Base-by-base conservation (phyloP, 1,139 yeast genomes). In the Debaryomycetaceae sp. region DNA sequence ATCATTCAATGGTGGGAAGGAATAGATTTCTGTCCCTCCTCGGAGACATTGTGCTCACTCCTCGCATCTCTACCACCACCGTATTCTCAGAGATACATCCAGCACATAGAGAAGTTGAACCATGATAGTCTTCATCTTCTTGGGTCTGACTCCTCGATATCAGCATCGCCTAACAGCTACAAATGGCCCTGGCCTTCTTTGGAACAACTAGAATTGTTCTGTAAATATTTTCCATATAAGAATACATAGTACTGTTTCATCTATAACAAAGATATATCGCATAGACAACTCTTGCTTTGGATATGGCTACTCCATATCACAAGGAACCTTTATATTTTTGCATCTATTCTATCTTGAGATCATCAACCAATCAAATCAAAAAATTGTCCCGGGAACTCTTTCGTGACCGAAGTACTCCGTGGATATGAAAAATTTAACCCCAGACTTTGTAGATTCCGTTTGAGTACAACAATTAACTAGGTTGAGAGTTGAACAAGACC, bases 1-100 rank as follows among this genome's bases (percentile, higher is more conserved):
- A 64, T 85, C 6, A 62, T 84, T 35, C 69, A 72, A 34, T 76
- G 83, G 79, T 79, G 90, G 83, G 81, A 79, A 39, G 60, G 66
- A n/a, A 56, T 83, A 17, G 61, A 69, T 13, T 78, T 75, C 49
- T 59, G 53, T 1, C 85, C 91, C 0, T 59, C 64, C 23, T 53
- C 56, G n/a, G 51, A 52, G 8, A 65, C 80, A 1, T 62, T 81
- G 33, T 50, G 67, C 33, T 48, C 63, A 42, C 54, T 76, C 8
- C 57, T 78, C 23, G 58, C 65, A 5, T 59, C 79, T 5, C 54
- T 75, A 14, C 83, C 69, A n/a, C 50, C 34, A 48, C 78, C 60
- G 46, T 69, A 62, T 62, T 70, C 65, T 45, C 57, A 46, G 47
- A 61, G 79, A 45, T 72, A 75, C 47, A 62, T 76, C 37, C 50